Evolutionary conservation across 805 yeast species (phyloP).

Genomic region (Yarrowia sp.): DNA sequence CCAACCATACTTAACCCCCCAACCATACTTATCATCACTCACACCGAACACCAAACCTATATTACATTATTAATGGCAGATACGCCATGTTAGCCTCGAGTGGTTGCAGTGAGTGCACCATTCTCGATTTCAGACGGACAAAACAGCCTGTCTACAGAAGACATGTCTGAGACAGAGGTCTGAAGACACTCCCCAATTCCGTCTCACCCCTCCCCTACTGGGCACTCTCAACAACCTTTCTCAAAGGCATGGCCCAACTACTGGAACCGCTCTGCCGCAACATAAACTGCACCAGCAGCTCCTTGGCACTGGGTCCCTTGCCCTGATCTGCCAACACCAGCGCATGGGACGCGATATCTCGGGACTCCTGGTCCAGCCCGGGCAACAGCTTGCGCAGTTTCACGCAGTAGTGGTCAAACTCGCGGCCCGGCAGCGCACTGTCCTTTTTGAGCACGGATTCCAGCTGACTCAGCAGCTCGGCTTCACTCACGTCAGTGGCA

Average conservation of each 20-base stretch:
- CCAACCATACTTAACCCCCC: no score
- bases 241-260: slow-evolving; percentile 72
- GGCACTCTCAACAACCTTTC: slow-evolving; percentile 57
- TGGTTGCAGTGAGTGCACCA: no score
- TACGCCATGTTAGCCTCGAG: slow-evolving; percentile 4
- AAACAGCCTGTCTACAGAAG: no score
- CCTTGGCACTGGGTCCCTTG: slow-evolving; percentile 49
- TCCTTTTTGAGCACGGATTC: slow-evolving; percentile 1
- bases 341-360: slow-evolving; percentile 46
- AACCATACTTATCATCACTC: not conserved
- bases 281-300: slow-evolving; percentile 59
- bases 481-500: not conserved
- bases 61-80: slow-evolving; percentile 32
- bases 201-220: not conserved
- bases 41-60: slow-evolving; percentile 19
- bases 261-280: slow-evolving; percentile 63
- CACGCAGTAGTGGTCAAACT: slow-evolving; percentile 44
- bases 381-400: slow-evolving; percentile 43
- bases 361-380: slow-evolving; percentile 41
- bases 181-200: no score
- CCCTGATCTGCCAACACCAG: slow-evolving; percentile 48
- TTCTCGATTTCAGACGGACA: no score
- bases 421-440: slow-evolving; percentile 42
- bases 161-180: no score
- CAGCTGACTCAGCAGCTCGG: slow-evolving; percentile 15